Percentiles rank a stretch among this genome's conserved stretches.
Evolutionary conservation across 2,329 filamentous ascomycete species (phyloP).

Genomic region (Penicillium sp.): DNA sequence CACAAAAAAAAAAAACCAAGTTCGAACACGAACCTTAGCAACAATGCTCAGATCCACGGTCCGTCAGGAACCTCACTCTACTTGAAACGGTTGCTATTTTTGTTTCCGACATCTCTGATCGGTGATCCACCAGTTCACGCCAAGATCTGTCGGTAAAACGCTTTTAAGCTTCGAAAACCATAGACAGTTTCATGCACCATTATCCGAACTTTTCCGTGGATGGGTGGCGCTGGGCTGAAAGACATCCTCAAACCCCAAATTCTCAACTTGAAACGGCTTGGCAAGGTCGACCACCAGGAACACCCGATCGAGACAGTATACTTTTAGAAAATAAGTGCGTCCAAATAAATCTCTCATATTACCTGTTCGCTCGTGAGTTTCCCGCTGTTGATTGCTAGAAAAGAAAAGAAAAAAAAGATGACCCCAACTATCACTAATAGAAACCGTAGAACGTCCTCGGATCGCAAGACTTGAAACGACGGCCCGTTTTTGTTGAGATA

Average conservation of each 20-base stretch:
- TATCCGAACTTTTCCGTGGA: neutral
- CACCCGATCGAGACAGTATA: neutral
- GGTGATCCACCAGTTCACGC: neutral
- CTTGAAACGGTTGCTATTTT: slow-evolving; percentile 1
- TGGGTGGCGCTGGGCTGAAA: neutral
- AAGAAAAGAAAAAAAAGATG: too few species aligned
- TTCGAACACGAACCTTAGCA: neutral
- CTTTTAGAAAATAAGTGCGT: neutral
- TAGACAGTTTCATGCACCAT: neutral
- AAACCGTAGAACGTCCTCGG: neutral
- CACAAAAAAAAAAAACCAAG: neutral
- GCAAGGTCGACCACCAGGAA: neutral
- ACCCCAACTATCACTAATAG: neutral
- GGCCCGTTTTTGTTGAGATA: neutral
- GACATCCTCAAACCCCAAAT: neutral
- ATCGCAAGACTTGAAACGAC: neutral
- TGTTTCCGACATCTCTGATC: neutral
- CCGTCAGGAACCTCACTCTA: neutral
- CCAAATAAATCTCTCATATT: neutral
- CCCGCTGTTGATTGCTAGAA: neutral
- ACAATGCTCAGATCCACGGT: neutral
- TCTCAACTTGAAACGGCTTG: neutral
- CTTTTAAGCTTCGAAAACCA: neutral
- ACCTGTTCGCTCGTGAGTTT: neutral
- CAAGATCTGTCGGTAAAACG: neutral